Percentiles rank a stretch among this genome's conserved stretches.
phyloP scores from a whole-genome alignment of 106 monocot genomes.

The Platanthera guangdongensis region DNA sequence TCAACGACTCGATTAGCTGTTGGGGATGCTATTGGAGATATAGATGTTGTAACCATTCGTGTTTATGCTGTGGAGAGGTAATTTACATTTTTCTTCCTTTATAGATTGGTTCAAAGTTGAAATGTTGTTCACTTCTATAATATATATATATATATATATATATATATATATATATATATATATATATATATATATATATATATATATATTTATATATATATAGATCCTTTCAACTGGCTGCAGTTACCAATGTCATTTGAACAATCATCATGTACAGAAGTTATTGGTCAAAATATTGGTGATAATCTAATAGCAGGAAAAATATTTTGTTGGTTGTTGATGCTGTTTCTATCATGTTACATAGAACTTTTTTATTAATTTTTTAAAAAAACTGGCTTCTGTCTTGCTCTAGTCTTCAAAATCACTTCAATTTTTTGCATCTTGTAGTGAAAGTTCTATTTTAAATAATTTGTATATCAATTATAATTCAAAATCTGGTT shows the following conservation, averaged over 20 bases:
- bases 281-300: no score
- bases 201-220: neutral
- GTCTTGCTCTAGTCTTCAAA: neutral
- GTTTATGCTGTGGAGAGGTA: conserved; percentile 95
- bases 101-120: neutral
- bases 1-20: conserved; percentile 64
- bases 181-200: neutral
- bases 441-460: neutral
- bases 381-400: neutral
- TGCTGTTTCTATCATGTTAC: neutral
- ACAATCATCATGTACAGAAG: neutral
- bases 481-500: neutral
- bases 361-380: neutral
- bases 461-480: neutral
- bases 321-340: neutral
- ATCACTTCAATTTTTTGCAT: neutral
- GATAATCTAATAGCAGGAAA: no score
- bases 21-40: conserved; percentile 93
- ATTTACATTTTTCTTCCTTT: neutral
- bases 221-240: neutral
- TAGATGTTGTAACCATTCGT: conserved; percentile 44
- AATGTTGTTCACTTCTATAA: neutral
- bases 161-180: neutral
- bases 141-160: neutral
- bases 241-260: no score